phyloP scores from a whole-genome alignment of 441 rosid genomes.

The Breynia disticha region DNA sequence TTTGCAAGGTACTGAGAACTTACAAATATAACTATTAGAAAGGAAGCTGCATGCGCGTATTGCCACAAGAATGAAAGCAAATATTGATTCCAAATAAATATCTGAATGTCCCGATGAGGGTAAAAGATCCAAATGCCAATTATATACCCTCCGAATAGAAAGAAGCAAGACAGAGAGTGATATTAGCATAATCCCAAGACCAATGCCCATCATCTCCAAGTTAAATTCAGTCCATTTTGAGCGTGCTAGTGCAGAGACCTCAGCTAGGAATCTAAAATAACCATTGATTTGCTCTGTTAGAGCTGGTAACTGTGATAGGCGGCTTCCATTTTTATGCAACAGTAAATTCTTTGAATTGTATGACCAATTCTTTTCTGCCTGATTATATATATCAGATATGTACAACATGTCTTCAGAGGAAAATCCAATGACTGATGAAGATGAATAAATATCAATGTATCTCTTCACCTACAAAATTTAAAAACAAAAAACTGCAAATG shows the following conservation, averaged over 20 bases:
- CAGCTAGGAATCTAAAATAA: slow-evolving; percentile 55
- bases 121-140: slow-evolving; percentile 14
- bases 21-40: slow-evolving; percentile 91
- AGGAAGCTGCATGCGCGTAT: slow-evolving; percentile 84
- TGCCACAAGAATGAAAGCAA: slow-evolving; percentile 41
- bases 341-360: slow-evolving; percentile 26
- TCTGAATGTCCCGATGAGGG: slow-evolving; percentile 23
- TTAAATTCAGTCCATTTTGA: slow-evolving; percentile 96
- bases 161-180: slow-evolving; percentile 46
- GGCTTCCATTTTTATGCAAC: slow-evolving; percentile 25
- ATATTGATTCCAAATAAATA: slow-evolving; percentile 33
- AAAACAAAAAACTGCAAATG: background rate
- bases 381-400: slow-evolving; percentile 49
- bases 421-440: slow-evolving; percentile 92
- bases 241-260: slow-evolving; percentile 77
- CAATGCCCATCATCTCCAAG: slow-evolving; percentile 67
- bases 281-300: slow-evolving; percentile 46
- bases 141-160: slow-evolving; percentile 32
- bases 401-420: slow-evolving; percentile 66
- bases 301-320: slow-evolving; percentile 21
- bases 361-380: slow-evolving; percentile 55
- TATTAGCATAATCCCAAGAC: slow-evolving; percentile 54
- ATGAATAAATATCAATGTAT: slow-evolving; percentile 81
- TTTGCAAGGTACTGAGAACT: slow-evolving; percentile 25
- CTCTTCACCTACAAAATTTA: slow-evolving; percentile 61